phyloP scores from a whole-genome alignment of 345 rosid genomes.

The Moringa oleifera region DNA sequence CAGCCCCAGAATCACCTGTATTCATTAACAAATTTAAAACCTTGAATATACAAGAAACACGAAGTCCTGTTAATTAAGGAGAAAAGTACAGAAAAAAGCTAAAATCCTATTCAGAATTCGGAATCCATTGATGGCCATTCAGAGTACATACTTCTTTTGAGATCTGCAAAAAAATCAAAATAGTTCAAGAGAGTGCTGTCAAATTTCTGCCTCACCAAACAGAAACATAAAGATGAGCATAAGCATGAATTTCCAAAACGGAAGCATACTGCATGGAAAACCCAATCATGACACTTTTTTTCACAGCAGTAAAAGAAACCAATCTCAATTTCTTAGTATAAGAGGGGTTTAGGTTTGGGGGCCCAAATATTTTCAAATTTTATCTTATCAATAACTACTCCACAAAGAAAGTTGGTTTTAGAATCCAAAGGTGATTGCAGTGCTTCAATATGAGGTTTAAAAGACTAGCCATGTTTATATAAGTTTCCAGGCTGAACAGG shows the following conservation, averaged over 20 bases:
- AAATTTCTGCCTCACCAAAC: conserved; percentile 1
- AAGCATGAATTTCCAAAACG: not conserved
- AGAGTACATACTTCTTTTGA: conserved; percentile 28
- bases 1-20: conserved; percentile 53
- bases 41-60: conserved; percentile 1
- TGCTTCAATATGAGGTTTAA: not conserved
- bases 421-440: not conserved
- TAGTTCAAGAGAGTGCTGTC: conserved; percentile 2
- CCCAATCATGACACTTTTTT: not conserved
- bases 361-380: not conserved
- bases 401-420: not conserved
- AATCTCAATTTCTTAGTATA: too few species aligned
- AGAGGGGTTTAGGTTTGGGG: not conserved
- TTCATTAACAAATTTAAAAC: conserved; percentile 6
- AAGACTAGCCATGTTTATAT: not conserved
- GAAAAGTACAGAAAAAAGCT: not conserved
- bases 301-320: too few species aligned
- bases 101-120: conserved; percentile 24
- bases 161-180: conserved; percentile 24
- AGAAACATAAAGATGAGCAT: not conserved
- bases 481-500: too few species aligned
- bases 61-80: not conserved
- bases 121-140: conserved; percentile 26
- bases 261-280: not conserved
- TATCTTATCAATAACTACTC: not conserved